Conservation (phyloP, 1,139 yeast species). For the Saccharomyces hybrid region DNA sequence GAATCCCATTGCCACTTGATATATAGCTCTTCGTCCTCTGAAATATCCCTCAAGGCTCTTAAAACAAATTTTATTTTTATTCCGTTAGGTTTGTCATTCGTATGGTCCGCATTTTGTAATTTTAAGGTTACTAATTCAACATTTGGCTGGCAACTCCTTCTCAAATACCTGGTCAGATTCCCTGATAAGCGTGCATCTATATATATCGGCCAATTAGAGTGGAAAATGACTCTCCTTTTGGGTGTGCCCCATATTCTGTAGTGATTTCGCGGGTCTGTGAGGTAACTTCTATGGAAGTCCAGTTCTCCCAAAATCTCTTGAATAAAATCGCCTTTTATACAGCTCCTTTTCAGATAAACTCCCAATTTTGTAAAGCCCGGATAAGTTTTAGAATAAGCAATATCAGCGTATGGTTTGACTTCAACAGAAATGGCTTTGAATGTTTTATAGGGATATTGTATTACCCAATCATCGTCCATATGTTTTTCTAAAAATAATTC, state of each 20-base stretch:
- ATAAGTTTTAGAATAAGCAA: constrained; percentile 36
- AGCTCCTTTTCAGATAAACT: constrained; percentile 41
- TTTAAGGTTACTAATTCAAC: constrained; percentile 53
- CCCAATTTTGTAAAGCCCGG: constrained; percentile 70
- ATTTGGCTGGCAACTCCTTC: constrained; percentile 75
- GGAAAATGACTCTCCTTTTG: constrained; percentile 64
- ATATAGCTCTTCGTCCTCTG: constrained; percentile 58
- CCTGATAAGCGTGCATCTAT: constrained; percentile 79
- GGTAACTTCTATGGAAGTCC: constrained; percentile 55
- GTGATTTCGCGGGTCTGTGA: constrained; percentile 61
- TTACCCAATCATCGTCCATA: constrained; percentile 27
- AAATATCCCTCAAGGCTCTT: constrained; percentile 48
- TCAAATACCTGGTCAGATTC: constrained; percentile 62
- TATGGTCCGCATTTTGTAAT: constrained; percentile 22
- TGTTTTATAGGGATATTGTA: constrained; percentile 14
- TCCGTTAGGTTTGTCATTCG: neutral
- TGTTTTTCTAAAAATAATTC: constrained; percentile 27
- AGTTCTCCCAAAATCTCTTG: constrained; percentile 71
- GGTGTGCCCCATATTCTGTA: constrained; percentile 78
- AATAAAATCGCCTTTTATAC: constrained; percentile 45
- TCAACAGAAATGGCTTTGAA: constrained; percentile 21
- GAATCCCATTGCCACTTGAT: constrained; percentile 87
- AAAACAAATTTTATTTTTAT: constrained; percentile 3
- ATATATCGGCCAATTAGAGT: constrained; percentile 47
- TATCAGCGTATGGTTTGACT: constrained; percentile 33